phyloP scores from a whole-genome alignment of 2,329 filamentous ascomycete genomes.

The Paramyrothecium sp. region DNA sequence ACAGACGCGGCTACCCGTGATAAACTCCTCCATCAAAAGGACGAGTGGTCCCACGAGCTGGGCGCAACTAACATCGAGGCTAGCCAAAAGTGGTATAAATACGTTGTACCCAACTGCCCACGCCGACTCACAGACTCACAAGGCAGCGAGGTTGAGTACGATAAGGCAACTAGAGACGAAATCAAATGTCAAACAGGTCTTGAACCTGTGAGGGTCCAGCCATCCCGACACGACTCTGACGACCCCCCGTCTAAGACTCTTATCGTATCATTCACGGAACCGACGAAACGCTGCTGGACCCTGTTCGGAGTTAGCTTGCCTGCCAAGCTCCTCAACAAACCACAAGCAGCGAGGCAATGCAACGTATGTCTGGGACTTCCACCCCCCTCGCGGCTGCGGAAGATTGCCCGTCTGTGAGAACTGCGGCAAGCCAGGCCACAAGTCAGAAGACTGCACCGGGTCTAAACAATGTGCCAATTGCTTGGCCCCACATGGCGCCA shows the following conservation, averaged over 20 bases:
- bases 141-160: slow-evolving; percentile 3
- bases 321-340: slow-evolving; percentile 7
- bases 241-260: slow-evolving; percentile 11
- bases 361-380: slow-evolving; percentile 7
- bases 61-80: slow-evolving; percentile 8
- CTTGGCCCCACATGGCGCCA: slow-evolving; percentile 4
- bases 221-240: slow-evolving; percentile 3
- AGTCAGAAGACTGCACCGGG: slow-evolving; percentile 2
- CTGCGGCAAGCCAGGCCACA: slow-evolving; percentile 10
- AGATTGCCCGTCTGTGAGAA: slow-evolving; percentile 4
- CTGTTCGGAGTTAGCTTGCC: slow-evolving; percentile 6
- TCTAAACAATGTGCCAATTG: slow-evolving; percentile 7
- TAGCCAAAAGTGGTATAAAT: too few relatives aligned
- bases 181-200: slow-evolving; percentile 7
- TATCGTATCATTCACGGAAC: slow-evolving; percentile 11
- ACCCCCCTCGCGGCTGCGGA: background rate
- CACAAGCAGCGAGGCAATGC: slow-evolving; percentile 4
- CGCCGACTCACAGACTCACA: slow-evolving; percentile 8
- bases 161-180: slow-evolving; percentile 4
- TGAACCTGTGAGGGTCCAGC: slow-evolving; percentile 3
- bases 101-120: slow-evolving; percentile 8
- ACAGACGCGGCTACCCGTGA: slow-evolving; percentile 5
- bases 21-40: slow-evolving; percentile 8
- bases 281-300: slow-evolving; percentile 10
- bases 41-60: slow-evolving; percentile 8